Percentiles rank a stretch among this genome's conserved stretches.
Conservation (phyloP, 257 asterid genomes). For the Ligustrum vulgare region DNA sequence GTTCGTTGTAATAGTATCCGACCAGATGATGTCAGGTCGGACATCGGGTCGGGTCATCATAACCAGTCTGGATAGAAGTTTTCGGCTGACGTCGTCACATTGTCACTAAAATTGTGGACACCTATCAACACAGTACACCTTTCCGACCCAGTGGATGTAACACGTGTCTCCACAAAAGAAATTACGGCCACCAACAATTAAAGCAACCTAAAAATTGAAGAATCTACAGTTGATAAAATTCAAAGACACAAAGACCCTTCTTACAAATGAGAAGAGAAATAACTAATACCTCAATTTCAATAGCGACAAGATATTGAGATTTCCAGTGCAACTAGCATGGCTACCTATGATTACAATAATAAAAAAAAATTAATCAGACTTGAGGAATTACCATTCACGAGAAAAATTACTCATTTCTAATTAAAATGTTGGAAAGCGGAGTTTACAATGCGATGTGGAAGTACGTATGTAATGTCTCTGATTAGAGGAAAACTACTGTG, state of each 20-base stretch:
- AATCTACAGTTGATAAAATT: conserved; percentile 6
- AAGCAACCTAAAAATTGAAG: conserved; percentile 45
- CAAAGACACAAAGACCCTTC: neutral
- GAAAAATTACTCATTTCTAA: neutral
- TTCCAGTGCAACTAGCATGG: conserved; percentile 85
- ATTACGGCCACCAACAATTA: conserved; percentile 95
- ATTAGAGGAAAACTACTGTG: neutral
- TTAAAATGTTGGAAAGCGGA: neutral
- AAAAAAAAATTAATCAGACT: conserved; percentile 22
- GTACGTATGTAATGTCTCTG: neutral
- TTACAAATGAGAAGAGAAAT: conserved; percentile 22
- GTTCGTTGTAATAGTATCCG: too few species aligned
- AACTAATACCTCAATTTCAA: conserved; percentile 64
- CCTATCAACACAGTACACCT: conserved; percentile 87
- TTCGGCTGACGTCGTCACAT: too few species aligned
- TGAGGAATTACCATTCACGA: neutral
- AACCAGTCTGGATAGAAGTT: too few species aligned
- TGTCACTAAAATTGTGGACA: too few species aligned
- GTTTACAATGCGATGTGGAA: neutral
- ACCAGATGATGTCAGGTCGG: too few species aligned
- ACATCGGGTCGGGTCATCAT: too few species aligned
- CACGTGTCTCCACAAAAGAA: conserved; percentile 94
- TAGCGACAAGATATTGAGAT: conserved; percentile 79
- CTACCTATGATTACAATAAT: conserved; percentile 56
- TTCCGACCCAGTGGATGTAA: conserved; percentile 76